Evolutionary conservation across 306 rosid genomes (phyloP).

Genomic region (Cucurbita pepo): DNA sequence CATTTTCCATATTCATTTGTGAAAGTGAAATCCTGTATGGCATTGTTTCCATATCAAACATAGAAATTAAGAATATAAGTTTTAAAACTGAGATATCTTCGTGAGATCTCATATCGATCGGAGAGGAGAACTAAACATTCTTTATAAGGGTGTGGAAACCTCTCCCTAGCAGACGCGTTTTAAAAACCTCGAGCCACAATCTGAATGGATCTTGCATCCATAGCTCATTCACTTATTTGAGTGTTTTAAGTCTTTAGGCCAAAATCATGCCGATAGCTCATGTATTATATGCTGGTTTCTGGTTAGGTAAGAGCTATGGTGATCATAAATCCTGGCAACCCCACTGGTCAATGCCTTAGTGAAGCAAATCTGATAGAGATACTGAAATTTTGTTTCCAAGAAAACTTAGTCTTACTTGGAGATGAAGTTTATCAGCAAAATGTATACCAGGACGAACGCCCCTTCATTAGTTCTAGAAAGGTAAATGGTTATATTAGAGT

Average conservation of each 20-base stretch:
- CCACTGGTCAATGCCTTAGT: conserved; percentile 95
- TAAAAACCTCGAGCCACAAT: no score
- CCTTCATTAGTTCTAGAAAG: conserved; percentile 82
- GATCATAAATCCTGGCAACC: conserved; percentile 96
- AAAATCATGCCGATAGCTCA: not conserved
- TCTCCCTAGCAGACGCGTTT: no score
- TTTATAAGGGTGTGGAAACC: no score
- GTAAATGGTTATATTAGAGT: conserved; percentile 17
- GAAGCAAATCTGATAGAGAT: conserved; percentile 64
- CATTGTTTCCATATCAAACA: not conserved
- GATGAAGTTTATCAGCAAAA: conserved; percentile 98
- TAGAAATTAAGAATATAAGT: not conserved
- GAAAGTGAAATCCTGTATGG: not conserved
- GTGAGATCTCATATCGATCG: no score
- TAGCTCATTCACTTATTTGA: not conserved
- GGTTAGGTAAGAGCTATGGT: conserved; percentile 95
- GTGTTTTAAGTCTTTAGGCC: not conserved
- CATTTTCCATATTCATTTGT: conserved; percentile 10
- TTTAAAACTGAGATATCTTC: not conserved
- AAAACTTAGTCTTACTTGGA: conserved; percentile 79
- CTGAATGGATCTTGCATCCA: not conserved
- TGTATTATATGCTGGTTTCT: conserved; percentile 13
- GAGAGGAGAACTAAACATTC: no score
- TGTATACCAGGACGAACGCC: conserved; percentile 90
- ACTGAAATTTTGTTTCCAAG: conserved; percentile 62